Evolutionary conservation across 2,329 filamentous ascomycete species (phyloP).

Genomic region (Fusarium protoensiforme): DNA sequence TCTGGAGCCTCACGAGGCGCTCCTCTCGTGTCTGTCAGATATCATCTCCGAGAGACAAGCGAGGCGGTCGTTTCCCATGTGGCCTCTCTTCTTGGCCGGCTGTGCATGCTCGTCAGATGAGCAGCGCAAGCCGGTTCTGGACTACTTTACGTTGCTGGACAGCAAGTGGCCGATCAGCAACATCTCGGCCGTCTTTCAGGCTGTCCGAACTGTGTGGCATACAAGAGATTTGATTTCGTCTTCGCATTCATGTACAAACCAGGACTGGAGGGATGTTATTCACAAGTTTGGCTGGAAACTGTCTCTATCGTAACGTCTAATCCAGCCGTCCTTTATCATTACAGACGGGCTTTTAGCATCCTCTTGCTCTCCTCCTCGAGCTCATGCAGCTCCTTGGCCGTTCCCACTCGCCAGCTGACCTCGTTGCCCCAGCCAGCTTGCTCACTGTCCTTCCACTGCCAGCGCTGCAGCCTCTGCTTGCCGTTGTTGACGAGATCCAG

Average conservation of each 20-base stretch:
- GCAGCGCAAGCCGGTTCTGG: constrained; percentile 35
- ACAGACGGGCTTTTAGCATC: constrained; percentile 8
- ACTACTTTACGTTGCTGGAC: constrained; percentile 33
- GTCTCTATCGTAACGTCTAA: constrained; percentile 13
- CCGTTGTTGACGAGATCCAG: background rate
- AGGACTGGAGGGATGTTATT: constrained; percentile 39
- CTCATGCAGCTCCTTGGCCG: constrained; percentile 4
- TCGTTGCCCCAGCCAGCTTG: constrained; percentile 6
- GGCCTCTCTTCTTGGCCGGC: constrained; percentile 40
- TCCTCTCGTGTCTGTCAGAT: constrained; percentile 28
- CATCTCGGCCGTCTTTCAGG: constrained; percentile 38
- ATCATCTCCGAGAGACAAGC: constrained; percentile 35
- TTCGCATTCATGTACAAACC: constrained; percentile 6
- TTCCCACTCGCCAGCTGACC: constrained; percentile 19
- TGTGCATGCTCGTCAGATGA: constrained; percentile 36
- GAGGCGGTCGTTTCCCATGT: constrained; percentile 39
- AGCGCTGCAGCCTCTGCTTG: constrained; percentile 8
- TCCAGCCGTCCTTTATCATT: background rate
- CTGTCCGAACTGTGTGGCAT: constrained; percentile 37
- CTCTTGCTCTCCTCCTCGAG: constrained; percentile 11
- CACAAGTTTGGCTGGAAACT: constrained; percentile 42
- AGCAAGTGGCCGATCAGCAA: constrained; percentile 40
- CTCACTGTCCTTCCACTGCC: constrained; percentile 4
- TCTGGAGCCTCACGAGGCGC: constrained; percentile 16
- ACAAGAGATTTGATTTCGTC: constrained; percentile 25